These are phyloP conservation scores for Talaromyces liani DNA, from an alignment of 495 filamentous ascomycete species.

Conservation along the genomic window DNA sequence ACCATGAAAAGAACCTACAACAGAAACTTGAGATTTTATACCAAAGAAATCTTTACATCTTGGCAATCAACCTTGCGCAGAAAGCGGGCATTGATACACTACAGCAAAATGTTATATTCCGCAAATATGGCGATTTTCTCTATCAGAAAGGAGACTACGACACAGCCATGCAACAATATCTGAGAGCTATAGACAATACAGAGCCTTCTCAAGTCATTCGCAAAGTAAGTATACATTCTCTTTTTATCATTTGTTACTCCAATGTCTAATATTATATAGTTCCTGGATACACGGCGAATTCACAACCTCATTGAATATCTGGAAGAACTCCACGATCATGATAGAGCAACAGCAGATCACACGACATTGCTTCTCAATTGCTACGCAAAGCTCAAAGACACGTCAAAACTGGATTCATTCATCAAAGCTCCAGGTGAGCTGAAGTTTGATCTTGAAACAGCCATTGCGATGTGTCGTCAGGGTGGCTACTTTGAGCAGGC, in stretches of 20 bases:
- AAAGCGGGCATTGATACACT: slow-evolving; percentile 68
- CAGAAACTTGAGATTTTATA: slow-evolving; percentile 93
- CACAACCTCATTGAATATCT: slow-evolving; percentile 97
- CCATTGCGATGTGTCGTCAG: slow-evolving; percentile 95
- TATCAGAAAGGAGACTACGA: slow-evolving; percentile 94
- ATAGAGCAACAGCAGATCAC: slow-evolving; percentile 90
- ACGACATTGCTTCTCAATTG: slow-evolving; percentile 93
- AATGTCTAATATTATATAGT: slow-evolving; percentile 37
- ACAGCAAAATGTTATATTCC: slow-evolving; percentile 85
- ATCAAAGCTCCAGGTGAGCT: slow-evolving; percentile 92
- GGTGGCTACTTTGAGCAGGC: slow-evolving; percentile 97
- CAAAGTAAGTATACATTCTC: slow-evolving; percentile 46
- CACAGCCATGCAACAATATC: slow-evolving; percentile 96
- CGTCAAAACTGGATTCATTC: slow-evolving; percentile 88
- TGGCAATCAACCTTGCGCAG: slow-evolving; percentile 89
- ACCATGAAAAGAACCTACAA: slow-evolving; percentile 84
- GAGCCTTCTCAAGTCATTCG: slow-evolving; percentile 92
- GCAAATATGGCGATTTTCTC: slow-evolving; percentile 91
- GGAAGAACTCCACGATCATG: slow-evolving; percentile 91
- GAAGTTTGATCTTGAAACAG: slow-evolving; percentile 95
- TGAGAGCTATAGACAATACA: slow-evolving; percentile 90
- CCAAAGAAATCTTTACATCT: slow-evolving; percentile 82
- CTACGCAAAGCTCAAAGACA: slow-evolving; percentile 95
- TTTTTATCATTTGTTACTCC: not conserved
- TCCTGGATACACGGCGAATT: slow-evolving; percentile 91